These are phyloP conservation scores for Macaranga tanarius DNA, from an alignment of 441 rosid genomes.

Conservation along the genomic window DNA sequence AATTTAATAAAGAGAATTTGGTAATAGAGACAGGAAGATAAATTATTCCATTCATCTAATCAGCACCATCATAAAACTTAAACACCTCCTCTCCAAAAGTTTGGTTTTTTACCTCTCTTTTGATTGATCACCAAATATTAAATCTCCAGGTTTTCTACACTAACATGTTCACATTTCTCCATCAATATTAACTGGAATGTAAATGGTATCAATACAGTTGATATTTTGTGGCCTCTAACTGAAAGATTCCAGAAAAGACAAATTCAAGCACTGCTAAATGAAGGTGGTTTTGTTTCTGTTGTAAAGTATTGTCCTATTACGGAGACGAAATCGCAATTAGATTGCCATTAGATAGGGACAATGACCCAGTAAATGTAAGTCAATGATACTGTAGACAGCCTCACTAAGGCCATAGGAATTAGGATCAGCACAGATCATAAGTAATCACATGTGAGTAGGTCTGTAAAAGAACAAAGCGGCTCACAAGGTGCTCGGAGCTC, in stretches of 20 bases:
- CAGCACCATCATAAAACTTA: not conserved
- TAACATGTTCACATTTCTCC: not conserved
- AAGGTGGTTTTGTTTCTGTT: not conserved
- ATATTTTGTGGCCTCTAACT: not conserved
- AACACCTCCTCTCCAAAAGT: not conserved
- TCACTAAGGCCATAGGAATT: not conserved
- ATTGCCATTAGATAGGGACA: not conserved
- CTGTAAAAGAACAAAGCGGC: too few species aligned
- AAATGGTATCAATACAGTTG: not conserved
- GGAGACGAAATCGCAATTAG: not conserved
- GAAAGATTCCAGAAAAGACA: not conserved
- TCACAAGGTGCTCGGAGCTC: too few species aligned
- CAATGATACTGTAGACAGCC: not conserved
- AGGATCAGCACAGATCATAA: not conserved
- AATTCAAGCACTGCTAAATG: not conserved
- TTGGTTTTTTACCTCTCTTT: not conserved
- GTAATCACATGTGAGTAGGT: not conserved
- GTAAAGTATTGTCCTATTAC: not conserved
- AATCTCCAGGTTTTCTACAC: not conserved
- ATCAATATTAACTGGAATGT: not conserved
- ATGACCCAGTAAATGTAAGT: not conserved
- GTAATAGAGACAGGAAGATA: not conserved
- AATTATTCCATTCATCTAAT: constrained; percentile 6
- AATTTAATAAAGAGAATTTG: not conserved
- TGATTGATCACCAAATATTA: not conserved